These are phyloP conservation scores for Quaeritorhiza haematococci DNA, from an alignment of 371 early-diverging fungal species.

Conservation along the genomic window DNA sequence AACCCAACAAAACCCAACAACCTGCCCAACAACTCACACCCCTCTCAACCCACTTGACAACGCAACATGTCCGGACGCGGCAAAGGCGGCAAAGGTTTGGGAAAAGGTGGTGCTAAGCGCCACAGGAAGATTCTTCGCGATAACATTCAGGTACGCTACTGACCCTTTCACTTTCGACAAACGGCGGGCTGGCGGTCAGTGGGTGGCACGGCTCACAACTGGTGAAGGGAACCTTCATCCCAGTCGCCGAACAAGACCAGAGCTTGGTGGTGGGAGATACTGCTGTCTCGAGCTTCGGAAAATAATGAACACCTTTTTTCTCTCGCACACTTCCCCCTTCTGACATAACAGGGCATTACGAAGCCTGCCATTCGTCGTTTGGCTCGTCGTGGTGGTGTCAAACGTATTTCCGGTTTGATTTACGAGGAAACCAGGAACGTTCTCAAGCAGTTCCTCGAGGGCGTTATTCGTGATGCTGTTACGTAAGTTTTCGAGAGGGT, in stretches of 20 bases:
- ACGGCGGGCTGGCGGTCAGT: too few relatives aligned
- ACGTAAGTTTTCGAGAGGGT: too few relatives aligned
- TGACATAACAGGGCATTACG: conserved; percentile 81
- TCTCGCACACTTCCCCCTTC: conserved; percentile 3
- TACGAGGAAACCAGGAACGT: conserved; percentile 98
- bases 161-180: not conserved
- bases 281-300: too few relatives aligned
- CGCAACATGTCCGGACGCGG: conserved; percentile 47
- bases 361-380: conserved; percentile 99
- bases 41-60: too few relatives aligned
- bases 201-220: too few relatives aligned
- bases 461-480: conserved; percentile 96
- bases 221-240: too few relatives aligned
- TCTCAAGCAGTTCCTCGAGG: conserved; percentile 95
- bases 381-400: conserved; percentile 99
- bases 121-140: conserved; percentile 99
- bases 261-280: too few relatives aligned
- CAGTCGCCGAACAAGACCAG: too few relatives aligned
- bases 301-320: too few relatives aligned
- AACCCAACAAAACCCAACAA: too few relatives aligned
- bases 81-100: conserved; percentile 52
- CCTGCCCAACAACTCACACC: too few relatives aligned
- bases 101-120: conserved; percentile 70
- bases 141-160: conserved; percentile 66
- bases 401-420: conserved; percentile 98